These are phyloP conservation scores for Yamagishiella unicocca DNA, from an alignment of 139 green algal genomes.

Conservation along the genomic window DNA sequence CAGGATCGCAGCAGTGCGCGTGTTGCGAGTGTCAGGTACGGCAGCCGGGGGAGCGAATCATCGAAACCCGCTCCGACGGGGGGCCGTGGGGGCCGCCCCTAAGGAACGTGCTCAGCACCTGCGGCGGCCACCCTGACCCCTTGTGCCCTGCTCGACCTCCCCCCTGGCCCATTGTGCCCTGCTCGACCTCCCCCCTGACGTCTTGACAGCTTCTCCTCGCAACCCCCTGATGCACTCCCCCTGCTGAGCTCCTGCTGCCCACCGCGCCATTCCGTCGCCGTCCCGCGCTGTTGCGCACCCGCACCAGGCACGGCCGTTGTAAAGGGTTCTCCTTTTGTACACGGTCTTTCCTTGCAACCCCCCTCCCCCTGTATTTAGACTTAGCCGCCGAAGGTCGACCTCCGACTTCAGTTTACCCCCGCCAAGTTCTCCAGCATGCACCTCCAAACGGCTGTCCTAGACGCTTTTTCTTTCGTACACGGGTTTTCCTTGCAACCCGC, in stretches of 20 bases:
- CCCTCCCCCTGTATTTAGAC: background rate
- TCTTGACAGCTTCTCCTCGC: too few relatives aligned
- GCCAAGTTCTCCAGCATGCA: too few relatives aligned
- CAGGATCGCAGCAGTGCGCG: background rate
- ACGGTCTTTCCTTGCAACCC: background rate
- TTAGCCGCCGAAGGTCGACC: background rate
- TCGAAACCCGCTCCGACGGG: background rate
- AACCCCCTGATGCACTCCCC: too few relatives aligned
- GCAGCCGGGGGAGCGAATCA: background rate
- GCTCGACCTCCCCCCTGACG: background rate
- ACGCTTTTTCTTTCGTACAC: too few relatives aligned
- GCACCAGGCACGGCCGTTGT: background rate
- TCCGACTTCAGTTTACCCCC: background rate
- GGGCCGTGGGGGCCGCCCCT: background rate
- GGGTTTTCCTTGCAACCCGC: too few relatives aligned
- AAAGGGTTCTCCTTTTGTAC: background rate
- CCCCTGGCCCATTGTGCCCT: too few relatives aligned
- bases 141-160: background rate
- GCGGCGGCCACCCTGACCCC: background rate
- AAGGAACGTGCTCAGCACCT: background rate
- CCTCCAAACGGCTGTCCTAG: too few relatives aligned
- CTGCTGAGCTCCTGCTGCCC: too few relatives aligned
- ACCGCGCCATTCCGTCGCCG: too few relatives aligned
- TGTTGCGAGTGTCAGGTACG: slow-evolving; percentile 6
- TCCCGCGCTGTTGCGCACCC: background rate